A percentile compares a stretch with the other conserved stretches of the same genome.
phyloP scores from a whole-genome alignment of 2,329 filamentous ascomycete genomes.

The Thyridium curvatum region DNA sequence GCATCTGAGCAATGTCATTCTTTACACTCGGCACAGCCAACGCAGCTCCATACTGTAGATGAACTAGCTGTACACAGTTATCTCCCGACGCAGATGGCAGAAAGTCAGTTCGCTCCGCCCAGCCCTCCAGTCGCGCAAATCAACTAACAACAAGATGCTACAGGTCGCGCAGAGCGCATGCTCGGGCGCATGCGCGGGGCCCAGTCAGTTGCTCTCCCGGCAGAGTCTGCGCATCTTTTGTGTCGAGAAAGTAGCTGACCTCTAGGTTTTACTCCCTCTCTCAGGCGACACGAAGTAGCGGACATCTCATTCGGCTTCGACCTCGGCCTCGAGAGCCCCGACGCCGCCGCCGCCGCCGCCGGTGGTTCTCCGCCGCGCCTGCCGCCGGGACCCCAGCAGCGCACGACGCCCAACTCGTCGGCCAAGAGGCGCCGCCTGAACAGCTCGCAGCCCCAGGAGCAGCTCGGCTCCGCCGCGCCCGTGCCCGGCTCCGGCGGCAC shows the following conservation, averaged over 20 bases:
- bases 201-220: constrained; percentile 41
- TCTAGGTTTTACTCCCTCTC: neutral
- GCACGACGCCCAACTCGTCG: constrained; percentile 39
- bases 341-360: too few species aligned
- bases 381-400: constrained; percentile 8
- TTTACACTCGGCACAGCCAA: too few species aligned
- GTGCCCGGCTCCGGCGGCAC: constrained; percentile 1
- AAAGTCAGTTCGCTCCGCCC: too few species aligned
- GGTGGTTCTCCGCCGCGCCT: too few species aligned
- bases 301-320: constrained; percentile 54
- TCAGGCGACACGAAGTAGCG: constrained; percentile 48
- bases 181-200: constrained; percentile 60
- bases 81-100: too few species aligned
- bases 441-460: constrained; percentile 8
- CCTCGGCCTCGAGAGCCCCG: constrained; percentile 20
- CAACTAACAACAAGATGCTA: constrained; percentile 2
- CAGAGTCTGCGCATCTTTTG: too few species aligned
- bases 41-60: too few species aligned
- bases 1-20: too few species aligned
- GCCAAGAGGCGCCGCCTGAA: constrained; percentile 37
- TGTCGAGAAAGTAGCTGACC: neutral
- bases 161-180: constrained; percentile 55
- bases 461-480: neutral
- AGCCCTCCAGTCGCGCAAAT: too few species aligned
- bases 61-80: too few species aligned